A percentile compares a stretch with the other conserved stretches of the same genome.
Evolutionary conservation across 1,139 yeast genomes (phyloP).

Genomic region (Suhomyces ambrosiae): DNA sequence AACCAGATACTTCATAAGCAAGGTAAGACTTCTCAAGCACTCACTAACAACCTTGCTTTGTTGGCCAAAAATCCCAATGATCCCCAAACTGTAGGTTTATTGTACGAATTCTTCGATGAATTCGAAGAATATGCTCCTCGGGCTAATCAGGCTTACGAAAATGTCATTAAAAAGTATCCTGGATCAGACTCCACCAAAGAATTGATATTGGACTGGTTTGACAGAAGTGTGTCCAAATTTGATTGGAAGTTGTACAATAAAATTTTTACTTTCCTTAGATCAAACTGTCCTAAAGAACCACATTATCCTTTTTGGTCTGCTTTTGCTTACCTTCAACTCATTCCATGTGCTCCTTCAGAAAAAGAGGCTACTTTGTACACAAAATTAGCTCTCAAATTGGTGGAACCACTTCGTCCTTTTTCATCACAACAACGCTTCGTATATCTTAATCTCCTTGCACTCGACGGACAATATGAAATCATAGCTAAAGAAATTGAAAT

Average conservation of each 20-base stretch:
- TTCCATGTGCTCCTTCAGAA: constrained; percentile 16
- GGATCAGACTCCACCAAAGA: constrained; percentile 20
- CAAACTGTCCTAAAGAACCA: constrained; percentile 8
- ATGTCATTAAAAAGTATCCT: constrained; percentile 58
- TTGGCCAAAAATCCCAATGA: constrained; percentile 55
- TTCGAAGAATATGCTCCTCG: constrained; percentile 32
- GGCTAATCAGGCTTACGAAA: constrained; percentile 53
- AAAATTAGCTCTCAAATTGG: constrained; percentile 55
- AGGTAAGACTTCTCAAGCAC: constrained; percentile 49
- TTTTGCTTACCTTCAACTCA: constrained; percentile 15
- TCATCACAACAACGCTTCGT: constrained; percentile 64
- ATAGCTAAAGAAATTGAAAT: constrained; percentile 31
- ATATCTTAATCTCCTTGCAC: constrained; percentile 46
- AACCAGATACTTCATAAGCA: constrained; percentile 45
- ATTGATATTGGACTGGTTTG: constrained; percentile 52
- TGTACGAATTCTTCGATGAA: constrained; percentile 39
- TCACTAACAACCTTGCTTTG: constrained; percentile 43
- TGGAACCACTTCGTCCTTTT: constrained; percentile 31
- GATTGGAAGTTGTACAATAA: constrained; percentile 26
- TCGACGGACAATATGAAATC: constrained; percentile 31
- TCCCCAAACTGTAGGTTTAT: constrained; percentile 49
- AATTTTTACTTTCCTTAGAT: constrained; percentile 15
- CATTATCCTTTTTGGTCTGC: constrained; percentile 18
- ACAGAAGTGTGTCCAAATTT: constrained; percentile 35
- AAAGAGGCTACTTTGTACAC: constrained; percentile 52